Evolutionary conservation across 2,329 filamentous ascomycete species (phyloP), one percentile per base, ranked within the genome.

Genomic region (Botrytis squamosa): DNA sequence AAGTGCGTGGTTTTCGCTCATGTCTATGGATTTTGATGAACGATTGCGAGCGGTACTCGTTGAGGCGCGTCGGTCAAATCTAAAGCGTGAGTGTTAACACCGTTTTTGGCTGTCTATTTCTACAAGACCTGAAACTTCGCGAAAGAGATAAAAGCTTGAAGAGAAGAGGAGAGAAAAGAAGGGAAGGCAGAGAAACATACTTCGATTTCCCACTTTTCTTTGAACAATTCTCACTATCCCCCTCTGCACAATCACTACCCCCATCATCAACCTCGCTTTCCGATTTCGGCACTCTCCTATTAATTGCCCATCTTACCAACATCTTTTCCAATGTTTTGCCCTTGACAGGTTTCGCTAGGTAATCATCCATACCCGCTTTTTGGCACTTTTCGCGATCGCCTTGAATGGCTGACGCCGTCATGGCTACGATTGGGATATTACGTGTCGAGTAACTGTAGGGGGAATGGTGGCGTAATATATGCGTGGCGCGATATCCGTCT

Each of bases 361-460:
- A 92, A 79, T 93, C 91, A 77, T 94, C 91, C 92, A 94, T 94
- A 46, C 92, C 92, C 14, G 91, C 90, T 75, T 86, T 87, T 74
- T 88, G 87, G 79, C 92, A 94, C 80, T 93, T 93, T 80, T 94
- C 92, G 67, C 87, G 85, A 78, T 94, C 92, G 7, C 92, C 92
- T 79, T 93, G 91, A 59, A 94, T 93, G 0, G 92, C 92, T 6
- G 90, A 92, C 7, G 92, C 92, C 0, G 92, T 94, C 91, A 94
- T 93, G n/a, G 92, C 92, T 55, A 94, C 90, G 69, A 94, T 93
- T 0, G 92, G 92, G 8, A 93, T 90, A 62, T 90, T 85, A 72
- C 86, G 85, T 6, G 89, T 84, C 70, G 88, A 86, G 3, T 84
- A 79, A 59, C 87, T 89, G 82, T 92, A 94, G 0, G 91, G 90